Evolutionary conservation across 441 rosid species (phyloP), one percentile per base, ranked within the genome.

Genomic region (Gossypium schwendimanii): DNA sequence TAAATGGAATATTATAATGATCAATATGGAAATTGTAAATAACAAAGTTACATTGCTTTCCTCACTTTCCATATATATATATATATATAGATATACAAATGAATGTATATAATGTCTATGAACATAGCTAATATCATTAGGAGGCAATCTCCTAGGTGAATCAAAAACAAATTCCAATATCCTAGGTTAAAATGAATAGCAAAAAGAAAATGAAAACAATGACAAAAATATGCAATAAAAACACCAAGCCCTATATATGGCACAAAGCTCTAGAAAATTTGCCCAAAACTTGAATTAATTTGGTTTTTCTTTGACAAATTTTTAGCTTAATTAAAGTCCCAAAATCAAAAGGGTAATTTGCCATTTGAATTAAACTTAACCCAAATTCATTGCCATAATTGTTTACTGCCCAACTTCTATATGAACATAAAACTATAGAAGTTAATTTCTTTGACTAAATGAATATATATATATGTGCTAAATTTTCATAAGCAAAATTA

Each of bases 191-290:
- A 59, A 60, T 11, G 9, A 45, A 47, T 53, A 14, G 39, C 36
- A 66, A 69, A 68, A 61, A 31, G 6, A 31, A 23, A 52, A 23
- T 63, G 10, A 49, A 14, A 31, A 57, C 31, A 10, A 23, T 3
- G 33, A 57, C 6, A 52, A 0, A 2, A 41, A 26, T 12, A 17
- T 11, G 33, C 62, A 57, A 57, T 54, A 26, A 3, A 26, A 17
- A 14, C 69, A 64, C 45, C 69, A 15, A 75, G 52, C 75, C 76
- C 78, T 36, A 73, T 18, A 18, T 0, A 18, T 63, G 72, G 69
- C 83, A 80, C 85, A 80, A 59, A 57, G 86, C 82, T 80, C 86
- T 71, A 79, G 76, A 69, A 67, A 26, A 4, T 70, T 44, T 18
- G 24, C 0, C 3, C 26, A 24, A 66, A 14, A 47, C 21, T 23